Percentiles rank a stretch among this genome's conserved stretches.
phyloP scores from a whole-genome alignment of 495 filamentous ascomycete genomes.

The Penicillium desertorum region DNA sequence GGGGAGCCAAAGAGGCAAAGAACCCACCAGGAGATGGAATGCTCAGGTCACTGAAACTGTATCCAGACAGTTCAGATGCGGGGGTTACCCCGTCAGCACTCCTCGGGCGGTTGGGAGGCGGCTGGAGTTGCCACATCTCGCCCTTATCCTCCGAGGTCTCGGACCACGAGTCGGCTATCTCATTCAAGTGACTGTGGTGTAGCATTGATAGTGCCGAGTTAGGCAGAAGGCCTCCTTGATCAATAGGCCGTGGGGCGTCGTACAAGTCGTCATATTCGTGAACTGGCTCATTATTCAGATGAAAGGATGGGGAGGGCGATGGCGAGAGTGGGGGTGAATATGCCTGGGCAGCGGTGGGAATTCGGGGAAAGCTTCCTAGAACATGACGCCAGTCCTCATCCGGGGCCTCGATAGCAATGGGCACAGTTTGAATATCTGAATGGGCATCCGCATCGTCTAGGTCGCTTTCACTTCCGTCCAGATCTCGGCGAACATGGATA shows the following conservation, averaged over 20 bases:
- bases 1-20: slow-evolving; percentile 75
- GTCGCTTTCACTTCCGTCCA: slow-evolving; percentile 28
- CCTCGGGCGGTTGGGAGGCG: slow-evolving; percentile 32
- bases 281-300: slow-evolving; percentile 30
- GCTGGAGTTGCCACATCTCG: slow-evolving; percentile 46
- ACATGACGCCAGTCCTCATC: slow-evolving; percentile 42
- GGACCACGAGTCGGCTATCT: slow-evolving; percentile 44
- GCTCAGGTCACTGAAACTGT: slow-evolving; percentile 67
- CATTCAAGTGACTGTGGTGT: slow-evolving; percentile 66
- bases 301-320: background rate
- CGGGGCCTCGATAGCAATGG: slow-evolving; percentile 38
- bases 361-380: slow-evolving; percentile 40
- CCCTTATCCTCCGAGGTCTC: slow-evolving; percentile 49
- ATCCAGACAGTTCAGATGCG: slow-evolving; percentile 47
- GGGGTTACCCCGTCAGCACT: slow-evolving; percentile 49
- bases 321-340: slow-evolving; percentile 17
- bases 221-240: slow-evolving; percentile 69
- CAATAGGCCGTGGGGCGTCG: slow-evolving; percentile 45
- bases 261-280: slow-evolving; percentile 22
- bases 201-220: slow-evolving; percentile 76
- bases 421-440: slow-evolving; percentile 30
- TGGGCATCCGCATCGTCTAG: slow-evolving; percentile 13
- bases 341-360: slow-evolving; percentile 26
- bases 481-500: slow-evolving; percentile 37
- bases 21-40: slow-evolving; percentile 90